Percentiles rank a stretch among this genome's conserved stretches.
phyloP scores from a whole-genome alignment of 805 yeast genomes.

The Candida insectorum region DNA sequence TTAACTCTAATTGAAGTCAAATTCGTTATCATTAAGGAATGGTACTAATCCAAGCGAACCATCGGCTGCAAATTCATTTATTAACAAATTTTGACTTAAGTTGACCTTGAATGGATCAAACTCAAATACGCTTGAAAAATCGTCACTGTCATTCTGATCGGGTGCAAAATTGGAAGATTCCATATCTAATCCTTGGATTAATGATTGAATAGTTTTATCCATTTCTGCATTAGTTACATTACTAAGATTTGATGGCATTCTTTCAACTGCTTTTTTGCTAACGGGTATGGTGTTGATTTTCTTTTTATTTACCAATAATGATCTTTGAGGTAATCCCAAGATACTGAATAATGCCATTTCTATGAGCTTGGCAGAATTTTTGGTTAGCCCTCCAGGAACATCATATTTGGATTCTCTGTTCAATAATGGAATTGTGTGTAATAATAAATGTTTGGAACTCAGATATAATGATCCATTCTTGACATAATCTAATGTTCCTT shows the following conservation, averaged over 20 bases:
- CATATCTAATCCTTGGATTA: not conserved
- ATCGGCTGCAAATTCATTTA: constrained; percentile 69
- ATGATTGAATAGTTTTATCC: not conserved
- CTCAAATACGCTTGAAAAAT: constrained; percentile 21
- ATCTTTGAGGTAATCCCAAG: constrained; percentile 47
- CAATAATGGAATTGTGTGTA: constrained; percentile 47
- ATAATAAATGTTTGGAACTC: constrained; percentile 58
- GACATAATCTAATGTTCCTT: constrained; percentile 76
- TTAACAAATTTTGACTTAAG: constrained; percentile 23
- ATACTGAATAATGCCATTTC: constrained; percentile 61
- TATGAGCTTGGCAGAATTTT: constrained; percentile 50
- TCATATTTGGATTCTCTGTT: constrained; percentile 49
- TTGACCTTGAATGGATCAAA: constrained; percentile 38
- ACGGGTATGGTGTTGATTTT: constrained; percentile 16
- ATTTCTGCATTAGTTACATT: too few species aligned
- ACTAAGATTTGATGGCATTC: constrained; percentile 16
- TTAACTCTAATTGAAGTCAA: not conserved
- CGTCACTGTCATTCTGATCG: constrained; percentile 3
- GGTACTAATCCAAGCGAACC: constrained; percentile 77
- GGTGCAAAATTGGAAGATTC: not conserved
- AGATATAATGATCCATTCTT: constrained; percentile 79
- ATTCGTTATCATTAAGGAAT: constrained; percentile 31
- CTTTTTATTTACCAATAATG: constrained; percentile 12
- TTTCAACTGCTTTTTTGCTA: constrained; percentile 20
- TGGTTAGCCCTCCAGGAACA: constrained; percentile 60